These are phyloP conservation scores for Clarireedia hainanense DNA, from an alignment of 2,329 filamentous ascomycete species.

Conservation along the genomic window DNA sequence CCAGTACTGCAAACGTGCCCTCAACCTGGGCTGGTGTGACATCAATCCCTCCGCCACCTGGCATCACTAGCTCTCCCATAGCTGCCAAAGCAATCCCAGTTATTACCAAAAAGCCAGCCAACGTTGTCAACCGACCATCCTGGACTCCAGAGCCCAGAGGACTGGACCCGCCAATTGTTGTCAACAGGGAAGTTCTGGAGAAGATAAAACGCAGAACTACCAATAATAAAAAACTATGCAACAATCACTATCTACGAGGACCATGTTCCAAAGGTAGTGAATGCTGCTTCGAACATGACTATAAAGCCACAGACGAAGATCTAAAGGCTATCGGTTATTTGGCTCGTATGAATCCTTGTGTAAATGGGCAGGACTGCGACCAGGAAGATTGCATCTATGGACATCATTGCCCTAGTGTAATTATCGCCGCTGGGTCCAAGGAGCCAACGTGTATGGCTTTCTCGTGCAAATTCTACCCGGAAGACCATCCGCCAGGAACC, in stretches of 20 bases:
- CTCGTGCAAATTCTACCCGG: constrained; percentile 46
- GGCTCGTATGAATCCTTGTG: constrained; percentile 50
- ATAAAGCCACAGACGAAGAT: constrained; percentile 46
- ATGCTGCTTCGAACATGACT: constrained; percentile 50
- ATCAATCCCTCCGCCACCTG: constrained; percentile 18
- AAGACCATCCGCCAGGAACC: constrained; percentile 50
- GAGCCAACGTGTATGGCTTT: constrained; percentile 45
- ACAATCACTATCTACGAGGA: constrained; percentile 52
- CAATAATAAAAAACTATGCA: constrained; percentile 48
- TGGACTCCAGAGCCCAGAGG: constrained; percentile 50
- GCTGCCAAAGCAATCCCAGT: constrained; percentile 16
- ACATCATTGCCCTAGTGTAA: constrained; percentile 38
- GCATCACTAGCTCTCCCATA: constrained; percentile 3
- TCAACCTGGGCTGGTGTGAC: constrained; percentile 28
- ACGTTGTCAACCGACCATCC: neutral
- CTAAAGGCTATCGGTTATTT: constrained; percentile 47
- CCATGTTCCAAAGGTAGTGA: constrained; percentile 46
- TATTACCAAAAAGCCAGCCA: constrained; percentile 13
- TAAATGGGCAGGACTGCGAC: constrained; percentile 49
- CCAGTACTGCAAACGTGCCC: constrained; percentile 10
- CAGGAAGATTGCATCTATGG: constrained; percentile 54
- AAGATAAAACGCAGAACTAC: constrained; percentile 48
- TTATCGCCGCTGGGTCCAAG: constrained; percentile 11
- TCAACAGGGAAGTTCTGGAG: constrained; percentile 41
- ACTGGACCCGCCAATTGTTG: constrained; percentile 43